Base-by-base conservation (phyloP, 192 early-diverging fungal genomes). In the Podila clonocystis region DNA sequence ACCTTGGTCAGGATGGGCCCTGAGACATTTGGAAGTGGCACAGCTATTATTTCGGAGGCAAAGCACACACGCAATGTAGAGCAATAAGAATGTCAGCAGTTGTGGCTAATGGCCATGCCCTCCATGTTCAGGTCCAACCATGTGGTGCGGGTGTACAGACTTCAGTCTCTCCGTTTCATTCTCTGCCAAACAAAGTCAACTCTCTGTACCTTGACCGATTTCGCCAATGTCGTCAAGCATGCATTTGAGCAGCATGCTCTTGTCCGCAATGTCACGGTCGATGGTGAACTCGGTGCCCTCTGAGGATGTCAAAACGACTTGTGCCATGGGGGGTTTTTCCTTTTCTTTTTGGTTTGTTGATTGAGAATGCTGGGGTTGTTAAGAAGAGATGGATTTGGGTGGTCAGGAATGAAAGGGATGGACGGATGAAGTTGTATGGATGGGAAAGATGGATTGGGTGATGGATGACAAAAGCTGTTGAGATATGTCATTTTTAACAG, bases 11-110 rank as follows among this genome's bases (percentile, higher is more conserved):
- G 87, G 50, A 96, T 95, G 2, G 94, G 91, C 26, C 94, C 96
- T 58, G 93, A 93, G 33, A 98, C 95, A 82, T 96, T 96, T 28
- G 97, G 95, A 12, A 98, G 85, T 1, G 97, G 97, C 20, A 98
- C 94, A 26, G 92, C 87, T 86, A 71, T 29, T 13, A 24, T 59
- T 31, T 12, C 41, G 41, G 41, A 15, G 11, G 41, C 41, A 45
- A 48, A 48, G 15, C 34, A 50, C 58, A 24, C 12, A 62, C n/a
- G n/a, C 19, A 22, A n/a, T 15, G 8, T 45, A 33, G 15, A 49
- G 41, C 0, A 26, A n/a, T 12, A 28, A 6, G 30, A 52, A 64
- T 4, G 20, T 22, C 17, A 24, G 22, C 3, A 15, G 4, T 1
- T 45, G 13, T 17, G 41, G 41, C 17, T 45, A 45, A 45, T 45